Conservation (phyloP, 148 eudicot species). For the Chenopodium berlandieri region DNA sequence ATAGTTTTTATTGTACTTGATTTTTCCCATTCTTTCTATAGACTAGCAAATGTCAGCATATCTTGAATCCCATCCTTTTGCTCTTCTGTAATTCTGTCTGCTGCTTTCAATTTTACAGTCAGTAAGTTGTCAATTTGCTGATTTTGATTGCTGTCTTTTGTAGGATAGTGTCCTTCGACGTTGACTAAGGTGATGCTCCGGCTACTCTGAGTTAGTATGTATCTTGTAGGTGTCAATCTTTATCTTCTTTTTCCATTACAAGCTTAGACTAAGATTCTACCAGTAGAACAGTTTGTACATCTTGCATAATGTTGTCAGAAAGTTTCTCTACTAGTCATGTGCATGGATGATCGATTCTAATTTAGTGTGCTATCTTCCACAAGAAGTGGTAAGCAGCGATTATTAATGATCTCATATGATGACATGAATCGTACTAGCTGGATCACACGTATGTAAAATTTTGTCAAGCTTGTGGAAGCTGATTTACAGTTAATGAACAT, state of each 20-base stretch:
- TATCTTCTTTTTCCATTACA: neutral
- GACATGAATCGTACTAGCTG: neutral
- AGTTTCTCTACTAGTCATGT: neutral
- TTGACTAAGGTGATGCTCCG: constrained; percentile 4
- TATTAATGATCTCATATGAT: no score
- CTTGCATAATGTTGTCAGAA: constrained; percentile 6
- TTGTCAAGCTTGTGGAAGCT: neutral
- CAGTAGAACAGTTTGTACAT: constrained; percentile 17
- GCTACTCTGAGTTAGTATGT: neutral
- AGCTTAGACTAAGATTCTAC: neutral
- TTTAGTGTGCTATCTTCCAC: neutral
- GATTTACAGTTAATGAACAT: neutral
- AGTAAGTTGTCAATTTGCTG: neutral
- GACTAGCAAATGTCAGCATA: neutral
- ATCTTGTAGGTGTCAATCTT: neutral
- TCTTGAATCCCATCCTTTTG: neutral
- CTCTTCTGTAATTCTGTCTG: neutral
- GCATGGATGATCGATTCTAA: neutral
- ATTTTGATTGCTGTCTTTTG: constrained; percentile 7
- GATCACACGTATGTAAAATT: neutral
- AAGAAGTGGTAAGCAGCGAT: neutral
- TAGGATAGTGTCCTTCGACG: constrained; percentile 28
- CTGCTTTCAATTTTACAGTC: neutral
- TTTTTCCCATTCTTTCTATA: neutral
- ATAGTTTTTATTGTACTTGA: neutral